Evolutionary conservation across 768 basidiomycete genomes (phyloP).

Genomic region (Favolaschia claudopus): DNA sequence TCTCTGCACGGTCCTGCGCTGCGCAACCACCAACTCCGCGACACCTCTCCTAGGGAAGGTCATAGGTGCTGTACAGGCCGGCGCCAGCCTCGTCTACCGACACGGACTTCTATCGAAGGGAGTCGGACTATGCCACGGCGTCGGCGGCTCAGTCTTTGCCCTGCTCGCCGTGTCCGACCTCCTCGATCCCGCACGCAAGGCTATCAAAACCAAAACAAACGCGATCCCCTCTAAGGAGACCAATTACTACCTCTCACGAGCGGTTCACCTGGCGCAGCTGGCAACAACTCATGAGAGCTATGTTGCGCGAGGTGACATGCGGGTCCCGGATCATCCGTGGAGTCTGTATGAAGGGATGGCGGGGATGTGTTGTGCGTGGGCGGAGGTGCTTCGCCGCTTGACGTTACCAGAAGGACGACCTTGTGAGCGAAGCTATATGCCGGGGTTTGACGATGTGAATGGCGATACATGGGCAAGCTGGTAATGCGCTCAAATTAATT

Average conservation of each 20-base stretch:
- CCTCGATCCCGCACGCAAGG: slow-evolving; percentile 37
- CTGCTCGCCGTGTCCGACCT: slow-evolving; percentile 56
- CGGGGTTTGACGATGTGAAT: slow-evolving; percentile 50
- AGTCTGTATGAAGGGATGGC: slow-evolving; percentile 67
- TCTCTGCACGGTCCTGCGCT: slow-evolving; percentile 50
- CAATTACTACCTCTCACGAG: slow-evolving; percentile 43
- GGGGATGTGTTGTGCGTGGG: slow-evolving; percentile 67
- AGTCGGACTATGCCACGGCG: slow-evolving; percentile 67
- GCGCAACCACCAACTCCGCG: slow-evolving; percentile 30
- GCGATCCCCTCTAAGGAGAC: too few species aligned
- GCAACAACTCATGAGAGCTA: slow-evolving; percentile 45
- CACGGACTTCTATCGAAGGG: slow-evolving; percentile 63
- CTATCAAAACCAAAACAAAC: slow-evolving; percentile 9
- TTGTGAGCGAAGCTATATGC: slow-evolving; percentile 41
- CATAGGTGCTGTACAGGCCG: slow-evolving; percentile 43
- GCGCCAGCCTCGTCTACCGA: slow-evolving; percentile 52
- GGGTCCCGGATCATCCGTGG: slow-evolving; percentile 57
- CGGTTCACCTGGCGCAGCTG: slow-evolving; percentile 56
- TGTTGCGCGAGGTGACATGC: slow-evolving; percentile 50
- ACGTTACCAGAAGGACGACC: slow-evolving; percentile 20
- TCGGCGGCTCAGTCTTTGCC: slow-evolving; percentile 61
- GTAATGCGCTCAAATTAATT: too few species aligned
- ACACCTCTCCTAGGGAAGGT: slow-evolving; percentile 36
- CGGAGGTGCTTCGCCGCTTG: slow-evolving; percentile 48
- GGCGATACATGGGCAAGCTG: slow-evolving; percentile 21